Evolutionary conservation across 1,284 basidiomycete genomes (phyloP).

Genomic region (Ustilago loliicola): DNA sequence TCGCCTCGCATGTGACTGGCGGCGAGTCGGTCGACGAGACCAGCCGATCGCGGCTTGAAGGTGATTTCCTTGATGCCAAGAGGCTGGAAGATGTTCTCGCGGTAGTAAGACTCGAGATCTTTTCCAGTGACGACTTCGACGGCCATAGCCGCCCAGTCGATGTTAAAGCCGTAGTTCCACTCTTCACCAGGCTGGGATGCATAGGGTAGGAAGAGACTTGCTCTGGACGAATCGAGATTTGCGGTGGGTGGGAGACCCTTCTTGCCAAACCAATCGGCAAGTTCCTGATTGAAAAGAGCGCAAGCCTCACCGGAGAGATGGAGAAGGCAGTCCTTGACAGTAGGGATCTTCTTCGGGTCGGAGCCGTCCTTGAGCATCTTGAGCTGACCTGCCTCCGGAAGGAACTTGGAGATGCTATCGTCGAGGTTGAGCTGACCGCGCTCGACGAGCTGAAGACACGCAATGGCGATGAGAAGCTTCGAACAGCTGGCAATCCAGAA

Average conservation of each 20-base stretch:
- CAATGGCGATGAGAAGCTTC: conserved; percentile 67
- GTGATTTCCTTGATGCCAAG: conserved; percentile 57
- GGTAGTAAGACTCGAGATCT: conserved; percentile 55
- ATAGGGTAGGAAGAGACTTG: conserved; percentile 36
- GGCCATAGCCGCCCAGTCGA: conserved; percentile 58
- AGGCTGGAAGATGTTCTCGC: conserved; percentile 60
- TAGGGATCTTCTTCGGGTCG: conserved; percentile 46
- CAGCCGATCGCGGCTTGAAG: conserved; percentile 31
- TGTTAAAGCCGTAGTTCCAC: conserved; percentile 54
- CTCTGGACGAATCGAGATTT: conserved; percentile 20
- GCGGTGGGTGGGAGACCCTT: conserved; percentile 25
- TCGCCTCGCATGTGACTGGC: conserved; percentile 18
- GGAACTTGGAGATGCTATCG: conserved; percentile 47
- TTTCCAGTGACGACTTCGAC: conserved; percentile 52
- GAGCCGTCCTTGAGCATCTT: conserved; percentile 42
- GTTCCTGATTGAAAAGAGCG: conserved; percentile 52
- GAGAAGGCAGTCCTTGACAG: conserved; percentile 30
- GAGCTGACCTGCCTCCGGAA: conserved; percentile 62
- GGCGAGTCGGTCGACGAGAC: conserved; percentile 27
- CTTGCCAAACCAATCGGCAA: conserved; percentile 30
- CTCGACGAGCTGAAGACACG: conserved; percentile 67
- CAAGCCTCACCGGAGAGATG: conserved; percentile 42
- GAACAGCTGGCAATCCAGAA: conserved; percentile 64
- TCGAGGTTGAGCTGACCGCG: conserved; percentile 60
- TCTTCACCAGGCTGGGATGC: conserved; percentile 51